These are phyloP conservation scores for Xanthoconium stramineum DNA, from an alignment of 768 basidiomycete genomes.

Conservation along the genomic window DNA sequence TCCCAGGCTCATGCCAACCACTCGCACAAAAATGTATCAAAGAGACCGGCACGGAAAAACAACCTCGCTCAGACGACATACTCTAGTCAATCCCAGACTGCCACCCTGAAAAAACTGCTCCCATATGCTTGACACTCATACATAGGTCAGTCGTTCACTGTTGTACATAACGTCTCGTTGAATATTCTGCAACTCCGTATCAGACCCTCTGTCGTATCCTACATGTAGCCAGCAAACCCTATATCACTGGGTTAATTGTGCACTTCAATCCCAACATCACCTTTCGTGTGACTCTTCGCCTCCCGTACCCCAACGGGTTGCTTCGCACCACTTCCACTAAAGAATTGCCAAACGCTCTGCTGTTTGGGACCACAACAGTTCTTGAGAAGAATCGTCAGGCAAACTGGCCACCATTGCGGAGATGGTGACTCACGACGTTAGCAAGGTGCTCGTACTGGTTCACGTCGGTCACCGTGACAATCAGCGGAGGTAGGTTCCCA, in stretches of 20 bases:
- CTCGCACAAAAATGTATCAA: conserved; percentile 68
- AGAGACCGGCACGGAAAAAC: conserved; percentile 64
- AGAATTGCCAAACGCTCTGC: conserved; percentile 71
- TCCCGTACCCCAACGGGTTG: conserved; percentile 9
- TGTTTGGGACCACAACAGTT: conserved; percentile 73
- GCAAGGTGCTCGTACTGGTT: conserved; percentile 56
- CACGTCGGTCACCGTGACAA: conserved; percentile 47
- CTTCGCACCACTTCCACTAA: conserved; percentile 38
- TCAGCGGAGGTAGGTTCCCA: conserved; percentile 32
- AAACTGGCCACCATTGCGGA: background rate
- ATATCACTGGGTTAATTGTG: too few species aligned
- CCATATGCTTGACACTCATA: conserved; percentile 54
- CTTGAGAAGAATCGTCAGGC: conserved; percentile 32
- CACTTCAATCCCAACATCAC: too few species aligned
- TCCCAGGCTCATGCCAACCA: conserved; percentile 66
- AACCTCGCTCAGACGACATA: conserved; percentile 62
- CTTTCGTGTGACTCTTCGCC: conserved; percentile 25
- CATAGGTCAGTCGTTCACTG: conserved; percentile 14
- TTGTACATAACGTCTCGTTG: background rate
- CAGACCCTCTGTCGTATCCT: conserved; percentile 10
- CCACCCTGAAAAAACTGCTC: conserved; percentile 64
- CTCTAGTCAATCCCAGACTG: conserved; percentile 61
- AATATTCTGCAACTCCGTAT: background rate
- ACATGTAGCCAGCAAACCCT: conserved; percentile 1
- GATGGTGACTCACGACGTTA: conserved; percentile 46